Percentiles rank a stretch among this genome's conserved stretches.
phyloP scores from a whole-genome alignment of 768 basidiomycete genomes.

The Mycena chlorophos region DNA sequence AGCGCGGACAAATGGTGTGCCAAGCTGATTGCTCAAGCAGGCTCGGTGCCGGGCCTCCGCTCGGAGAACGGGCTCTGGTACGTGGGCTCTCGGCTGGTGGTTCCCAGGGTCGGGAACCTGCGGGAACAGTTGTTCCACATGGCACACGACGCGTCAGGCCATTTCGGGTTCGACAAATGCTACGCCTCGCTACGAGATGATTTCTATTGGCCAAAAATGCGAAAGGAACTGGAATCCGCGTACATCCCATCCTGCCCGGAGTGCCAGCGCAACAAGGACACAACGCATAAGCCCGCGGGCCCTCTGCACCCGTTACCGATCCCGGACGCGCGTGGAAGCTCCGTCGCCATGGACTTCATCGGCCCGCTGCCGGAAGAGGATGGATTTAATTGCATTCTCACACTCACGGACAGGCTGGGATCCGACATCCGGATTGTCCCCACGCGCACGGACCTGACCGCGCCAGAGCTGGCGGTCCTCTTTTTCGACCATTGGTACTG shows the following conservation, averaged over 20 bases:
- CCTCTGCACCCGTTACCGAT: conserved; percentile 32
- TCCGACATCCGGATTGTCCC: conserved; percentile 22
- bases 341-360: conserved; percentile 37
- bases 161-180: conserved; percentile 37
- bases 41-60: neutral
- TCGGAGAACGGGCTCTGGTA: conserved; percentile 25
- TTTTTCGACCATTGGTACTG: conserved; percentile 33
- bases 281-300: conserved; percentile 27
- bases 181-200: conserved; percentile 24
- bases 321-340: conserved; percentile 30
- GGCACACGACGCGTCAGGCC: conserved; percentile 31
- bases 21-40: neutral
- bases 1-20: conserved; percentile 10
- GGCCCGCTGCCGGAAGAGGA: conserved; percentile 35
- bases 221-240: conserved; percentile 25
- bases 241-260: conserved; percentile 35
- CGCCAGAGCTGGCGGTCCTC: conserved; percentile 24
- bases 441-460: conserved; percentile 14
- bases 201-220: conserved; percentile 39
- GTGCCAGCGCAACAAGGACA: conserved; percentile 39
- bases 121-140: conserved; percentile 27
- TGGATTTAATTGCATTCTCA: conserved; percentile 27
- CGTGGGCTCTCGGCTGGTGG: conserved; percentile 22
- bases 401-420: conserved; percentile 20
- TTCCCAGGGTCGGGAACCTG: conserved; percentile 24